Conservation (phyloP, 345 rosid species). For the Salix udensis region DNA sequence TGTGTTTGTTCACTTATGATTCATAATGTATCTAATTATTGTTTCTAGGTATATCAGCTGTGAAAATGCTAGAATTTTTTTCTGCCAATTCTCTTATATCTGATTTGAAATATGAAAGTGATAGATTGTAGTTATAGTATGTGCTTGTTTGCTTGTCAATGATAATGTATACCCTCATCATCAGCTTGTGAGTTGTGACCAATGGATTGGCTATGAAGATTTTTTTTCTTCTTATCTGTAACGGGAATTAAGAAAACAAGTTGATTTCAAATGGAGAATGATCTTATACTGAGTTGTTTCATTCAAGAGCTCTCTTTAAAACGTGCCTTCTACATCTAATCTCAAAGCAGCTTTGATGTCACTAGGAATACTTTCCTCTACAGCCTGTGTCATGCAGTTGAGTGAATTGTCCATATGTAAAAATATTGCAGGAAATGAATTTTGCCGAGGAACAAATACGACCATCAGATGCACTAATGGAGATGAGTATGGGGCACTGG, state of each 20-base stretch:
- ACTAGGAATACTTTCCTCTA: background rate
- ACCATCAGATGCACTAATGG: constrained; percentile 59
- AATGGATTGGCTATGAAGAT: too few relatives aligned
- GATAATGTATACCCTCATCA: background rate
- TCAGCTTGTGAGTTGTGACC: background rate
- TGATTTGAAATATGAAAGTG: background rate
- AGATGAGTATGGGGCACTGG: constrained; percentile 85
- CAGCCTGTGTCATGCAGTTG: background rate
- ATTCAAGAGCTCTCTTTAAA: too few relatives aligned
- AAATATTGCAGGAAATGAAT: constrained; percentile 70
- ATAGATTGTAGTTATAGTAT: background rate
- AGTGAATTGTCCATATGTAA: constrained; percentile 6
- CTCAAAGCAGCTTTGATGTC: constrained; percentile 4
- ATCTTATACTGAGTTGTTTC: too few relatives aligned
- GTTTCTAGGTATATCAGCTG: background rate
- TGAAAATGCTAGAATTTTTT: background rate
- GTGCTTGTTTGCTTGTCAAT: background rate
- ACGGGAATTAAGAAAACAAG: too few relatives aligned
- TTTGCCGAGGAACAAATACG: constrained; percentile 64
- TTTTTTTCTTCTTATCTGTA: too few relatives aligned
- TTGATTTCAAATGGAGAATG: too few relatives aligned
- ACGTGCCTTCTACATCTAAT: too few relatives aligned
- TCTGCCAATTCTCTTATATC: background rate
- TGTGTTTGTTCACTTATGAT: background rate
- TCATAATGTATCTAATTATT: background rate